A percentile compares a stretch with the other conserved stretches of the same genome.
Conservation (phyloP, 495 filamentous ascomycete genomes). For the Haplographium delicatum region DNA sequence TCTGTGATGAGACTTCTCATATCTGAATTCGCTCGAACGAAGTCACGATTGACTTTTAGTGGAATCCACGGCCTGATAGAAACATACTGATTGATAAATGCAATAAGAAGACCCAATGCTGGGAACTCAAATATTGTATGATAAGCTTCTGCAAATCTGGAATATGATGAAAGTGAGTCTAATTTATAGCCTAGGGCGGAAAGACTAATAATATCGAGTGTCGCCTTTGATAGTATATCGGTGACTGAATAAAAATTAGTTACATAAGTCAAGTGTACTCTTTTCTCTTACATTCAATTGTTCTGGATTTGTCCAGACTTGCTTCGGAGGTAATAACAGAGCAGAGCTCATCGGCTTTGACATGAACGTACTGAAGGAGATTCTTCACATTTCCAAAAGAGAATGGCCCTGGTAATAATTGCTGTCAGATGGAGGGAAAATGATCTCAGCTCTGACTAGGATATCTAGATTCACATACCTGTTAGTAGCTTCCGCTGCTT, state of each 20-base stretch:
- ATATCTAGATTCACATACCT: background rate
- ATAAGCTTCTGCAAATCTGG: slow-evolving; percentile 10
- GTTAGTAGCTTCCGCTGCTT: slow-evolving; percentile 24
- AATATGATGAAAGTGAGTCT: slow-evolving; percentile 41
- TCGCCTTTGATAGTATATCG: slow-evolving; percentile 19
- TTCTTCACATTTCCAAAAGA: background rate
- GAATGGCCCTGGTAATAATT: background rate
- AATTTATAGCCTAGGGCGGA: slow-evolving; percentile 67
- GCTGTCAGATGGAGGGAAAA: too few species aligned
- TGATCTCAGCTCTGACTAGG: too few species aligned
- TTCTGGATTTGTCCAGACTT: too few species aligned
- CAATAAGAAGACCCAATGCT: slow-evolving; percentile 27
- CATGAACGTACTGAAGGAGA: background rate
- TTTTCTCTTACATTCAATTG: background rate
- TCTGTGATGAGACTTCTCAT: slow-evolving; percentile 17
- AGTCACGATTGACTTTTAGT: slow-evolving; percentile 24
- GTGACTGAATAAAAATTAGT: background rate
- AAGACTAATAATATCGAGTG: slow-evolving; percentile 67
- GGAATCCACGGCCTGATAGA: slow-evolving; percentile 27
- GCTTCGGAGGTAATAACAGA: too few species aligned
- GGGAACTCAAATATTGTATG: slow-evolving; percentile 11
- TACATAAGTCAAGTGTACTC: background rate
- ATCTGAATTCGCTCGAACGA: slow-evolving; percentile 20
- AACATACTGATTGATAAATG: slow-evolving; percentile 24
- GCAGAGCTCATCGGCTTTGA: background rate